A percentile compares a stretch with the other conserved stretches of the same genome.
phyloP scores from a whole-genome alignment of 352 stramenopile genomes.

The Phytophthora citricola region DNA sequence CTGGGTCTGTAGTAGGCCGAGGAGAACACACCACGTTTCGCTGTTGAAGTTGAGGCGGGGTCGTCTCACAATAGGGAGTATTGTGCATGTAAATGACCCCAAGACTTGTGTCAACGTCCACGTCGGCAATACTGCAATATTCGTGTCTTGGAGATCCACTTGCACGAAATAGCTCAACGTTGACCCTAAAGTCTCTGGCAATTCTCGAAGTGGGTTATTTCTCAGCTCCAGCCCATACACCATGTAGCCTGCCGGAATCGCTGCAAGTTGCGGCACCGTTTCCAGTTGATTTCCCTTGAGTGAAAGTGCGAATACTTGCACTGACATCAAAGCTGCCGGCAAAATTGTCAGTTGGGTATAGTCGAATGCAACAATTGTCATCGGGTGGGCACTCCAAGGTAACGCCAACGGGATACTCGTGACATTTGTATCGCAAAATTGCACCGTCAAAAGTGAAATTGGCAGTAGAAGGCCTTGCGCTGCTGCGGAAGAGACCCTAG shows the following conservation, averaged over 20 bases:
- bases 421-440: conserved; percentile 14
- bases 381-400: conserved; percentile 2
- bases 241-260: not conserved
- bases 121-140: conserved; percentile 4
- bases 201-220: conserved; percentile 12
- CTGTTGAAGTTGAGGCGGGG: not conserved
- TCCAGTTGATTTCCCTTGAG: conserved; percentile 22
- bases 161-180: conserved; percentile 4
- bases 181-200: conserved; percentile 1
- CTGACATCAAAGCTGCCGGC: conserved; percentile 4
- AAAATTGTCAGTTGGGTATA: conserved; percentile 8
- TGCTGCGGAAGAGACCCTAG: not conserved
- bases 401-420: not conserved
- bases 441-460: not conserved
- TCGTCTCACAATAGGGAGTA: conserved; percentile 16
- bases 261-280: conserved; percentile 8
- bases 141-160: conserved; percentile 15
- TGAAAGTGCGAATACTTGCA: conserved; percentile 14
- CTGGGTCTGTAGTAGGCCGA: no score
- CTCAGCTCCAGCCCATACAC: conserved; percentile 2
- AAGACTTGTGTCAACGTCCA: conserved; percentile 18
- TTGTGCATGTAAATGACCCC: conserved; percentile 8
- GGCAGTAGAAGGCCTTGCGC: not conserved
- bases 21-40: not conserved
- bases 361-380: conserved; percentile 23